These are phyloP conservation scores for Alternaria solani DNA, from an alignment of 2,329 filamentous ascomycete genomes.

Conservation along the genomic window DNA sequence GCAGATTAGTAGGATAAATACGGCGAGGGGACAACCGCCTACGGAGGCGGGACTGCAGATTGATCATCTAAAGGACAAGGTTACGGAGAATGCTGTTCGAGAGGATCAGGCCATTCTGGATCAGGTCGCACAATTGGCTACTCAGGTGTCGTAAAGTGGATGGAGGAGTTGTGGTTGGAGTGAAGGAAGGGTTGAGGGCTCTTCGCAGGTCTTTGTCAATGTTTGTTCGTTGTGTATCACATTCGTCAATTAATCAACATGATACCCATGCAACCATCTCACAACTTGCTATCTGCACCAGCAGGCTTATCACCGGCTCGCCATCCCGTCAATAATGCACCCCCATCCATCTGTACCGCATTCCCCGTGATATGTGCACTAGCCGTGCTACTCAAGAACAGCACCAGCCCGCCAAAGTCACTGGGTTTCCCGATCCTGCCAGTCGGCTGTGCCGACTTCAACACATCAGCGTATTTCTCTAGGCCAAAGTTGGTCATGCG, in stretches of 20 bases:
- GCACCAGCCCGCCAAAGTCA: conserved; percentile 57
- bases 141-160: conserved; percentile 21
- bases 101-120: conserved; percentile 61
- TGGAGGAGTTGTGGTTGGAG: neutral
- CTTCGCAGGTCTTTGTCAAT: too few species aligned
- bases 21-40: conserved; percentile 65
- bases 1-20: conserved; percentile 67
- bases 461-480: conserved; percentile 57
- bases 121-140: conserved; percentile 54
- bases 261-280: neutral
- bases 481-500: conserved; percentile 65
- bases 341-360: conserved; percentile 59
- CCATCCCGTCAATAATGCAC: conserved; percentile 55
- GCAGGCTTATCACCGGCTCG: conserved; percentile 39
- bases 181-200: neutral
- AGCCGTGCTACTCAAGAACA: conserved; percentile 54
- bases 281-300: conserved; percentile 18
- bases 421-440: conserved; percentile 58
- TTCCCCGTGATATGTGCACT: conserved; percentile 57
- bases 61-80: conserved; percentile 66
- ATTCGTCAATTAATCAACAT: neutral
- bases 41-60: conserved; percentile 62
- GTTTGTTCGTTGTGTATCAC: too few species aligned
- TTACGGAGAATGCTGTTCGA: conserved; percentile 62
- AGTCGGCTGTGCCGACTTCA: conserved; percentile 57